These are phyloP conservation scores for Monilinia polystroma DNA, from an alignment of 2,329 filamentous ascomycete genomes.

Conservation along the genomic window DNA sequence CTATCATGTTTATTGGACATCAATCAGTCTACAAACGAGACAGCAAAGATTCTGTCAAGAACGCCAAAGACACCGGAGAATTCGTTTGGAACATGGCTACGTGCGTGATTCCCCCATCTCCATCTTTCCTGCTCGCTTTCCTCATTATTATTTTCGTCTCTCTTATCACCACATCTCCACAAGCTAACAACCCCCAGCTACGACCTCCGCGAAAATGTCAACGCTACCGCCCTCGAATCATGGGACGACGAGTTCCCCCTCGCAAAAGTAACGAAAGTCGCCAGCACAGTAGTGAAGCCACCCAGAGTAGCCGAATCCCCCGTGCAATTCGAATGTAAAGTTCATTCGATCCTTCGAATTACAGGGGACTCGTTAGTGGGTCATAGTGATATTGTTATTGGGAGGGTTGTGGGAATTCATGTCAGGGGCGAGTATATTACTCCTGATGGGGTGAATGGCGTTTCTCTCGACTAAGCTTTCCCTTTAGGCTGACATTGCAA, in stretches of 20 bases:
- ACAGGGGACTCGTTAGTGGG: conserved; percentile 26
- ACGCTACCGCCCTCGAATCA: conserved; percentile 13
- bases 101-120: conserved; percentile 4
- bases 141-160: not conserved
- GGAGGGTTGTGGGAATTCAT: conserved; percentile 28
- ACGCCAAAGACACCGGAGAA: conserved; percentile 27
- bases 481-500: not conserved
- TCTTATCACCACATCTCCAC: not conserved
- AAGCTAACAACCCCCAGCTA: not conserved
- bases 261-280: conserved; percentile 22
- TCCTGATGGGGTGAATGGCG: not conserved
- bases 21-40: conserved; percentile 23
- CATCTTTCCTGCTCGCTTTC: not conserved
- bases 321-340: conserved; percentile 27
- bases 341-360: conserved; percentile 26
- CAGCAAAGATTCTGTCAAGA: conserved; percentile 26
- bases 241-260: conserved; percentile 18
- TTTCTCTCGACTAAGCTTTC: too few species aligned
- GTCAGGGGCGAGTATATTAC: conserved; percentile 29
- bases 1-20: conserved; percentile 27
- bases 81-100: conserved; percentile 31
- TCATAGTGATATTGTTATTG: conserved; percentile 29
- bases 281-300: conserved; percentile 23
- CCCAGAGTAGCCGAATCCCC: conserved; percentile 28
- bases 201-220: not conserved